These are phyloP conservation scores for Alloascoidea hylecoeti DNA, from an alignment of 805 yeast species.

Conservation along the genomic window DNA sequence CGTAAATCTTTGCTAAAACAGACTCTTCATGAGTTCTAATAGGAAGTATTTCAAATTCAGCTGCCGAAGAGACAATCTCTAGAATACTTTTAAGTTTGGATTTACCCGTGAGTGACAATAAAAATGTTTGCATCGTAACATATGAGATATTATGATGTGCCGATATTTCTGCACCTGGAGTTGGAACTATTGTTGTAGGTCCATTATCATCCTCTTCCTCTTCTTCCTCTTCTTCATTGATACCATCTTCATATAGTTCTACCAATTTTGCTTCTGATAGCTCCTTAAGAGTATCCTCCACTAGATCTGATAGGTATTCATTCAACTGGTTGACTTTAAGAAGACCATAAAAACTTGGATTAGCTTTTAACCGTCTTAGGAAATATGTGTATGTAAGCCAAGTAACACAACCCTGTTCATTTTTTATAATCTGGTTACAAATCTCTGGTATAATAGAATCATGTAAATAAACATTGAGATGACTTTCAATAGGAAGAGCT, in stretches of 20 bases:
- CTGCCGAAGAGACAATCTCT: constrained; percentile 50
- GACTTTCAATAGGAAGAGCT: constrained; percentile 78
- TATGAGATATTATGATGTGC: constrained; percentile 57
- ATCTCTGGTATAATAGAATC: constrained; percentile 68
- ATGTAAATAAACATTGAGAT: constrained; percentile 36
- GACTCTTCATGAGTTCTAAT: constrained; percentile 47
- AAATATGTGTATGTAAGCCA: constrained; percentile 80
- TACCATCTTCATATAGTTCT: constrained; percentile 33
- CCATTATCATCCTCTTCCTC: constrained; percentile 19
- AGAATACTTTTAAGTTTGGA: constrained; percentile 48
- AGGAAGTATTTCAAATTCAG: constrained; percentile 59
- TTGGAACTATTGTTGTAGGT: constrained; percentile 31
- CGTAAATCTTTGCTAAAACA: constrained; percentile 33
- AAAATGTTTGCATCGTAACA: constrained; percentile 50
- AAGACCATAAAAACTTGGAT: constrained; percentile 86
- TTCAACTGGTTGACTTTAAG: constrained; percentile 52
- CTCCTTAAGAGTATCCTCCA: constrained; percentile 58
- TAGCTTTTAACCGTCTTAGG: constrained; percentile 64
- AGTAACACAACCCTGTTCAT: constrained; percentile 78
- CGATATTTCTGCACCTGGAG: constrained; percentile 62
- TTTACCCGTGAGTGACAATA: constrained; percentile 31
- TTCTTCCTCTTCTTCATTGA: constrained; percentile 14
- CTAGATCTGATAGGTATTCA: constrained; percentile 69
- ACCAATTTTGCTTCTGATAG: constrained; percentile 46
- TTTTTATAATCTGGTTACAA: constrained; percentile 43